These are phyloP conservation scores for Galerina marginata DNA, from an alignment of 768 basidiomycete genomes.

Conservation along the genomic window DNA sequence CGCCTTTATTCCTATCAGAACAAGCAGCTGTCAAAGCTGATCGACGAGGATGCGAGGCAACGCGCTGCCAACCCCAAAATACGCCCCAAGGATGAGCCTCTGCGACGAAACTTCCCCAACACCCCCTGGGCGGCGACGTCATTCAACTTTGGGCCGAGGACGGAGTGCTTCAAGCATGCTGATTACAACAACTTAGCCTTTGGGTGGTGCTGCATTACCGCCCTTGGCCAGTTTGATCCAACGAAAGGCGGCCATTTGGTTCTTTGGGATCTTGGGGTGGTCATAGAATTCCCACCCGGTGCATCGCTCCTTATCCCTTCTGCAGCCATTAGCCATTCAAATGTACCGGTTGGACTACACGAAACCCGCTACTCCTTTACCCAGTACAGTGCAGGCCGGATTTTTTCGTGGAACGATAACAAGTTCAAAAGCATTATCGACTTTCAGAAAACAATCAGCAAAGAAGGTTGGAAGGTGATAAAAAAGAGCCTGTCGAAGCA, in stretches of 20 bases:
- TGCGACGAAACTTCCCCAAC: background rate
- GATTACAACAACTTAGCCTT: conserved; percentile 36
- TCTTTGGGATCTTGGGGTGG: conserved; percentile 30
- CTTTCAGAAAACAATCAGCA: background rate
- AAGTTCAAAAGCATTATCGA: conserved; percentile 22
- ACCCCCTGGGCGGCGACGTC: conserved; percentile 2
- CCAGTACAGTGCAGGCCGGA: conserved; percentile 31
- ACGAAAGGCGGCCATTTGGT: conserved; percentile 37
- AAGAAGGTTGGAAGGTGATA: background rate
- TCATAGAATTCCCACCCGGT: conserved; percentile 28
- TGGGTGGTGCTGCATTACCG: conserved; percentile 32
- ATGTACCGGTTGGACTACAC: conserved; percentile 22
- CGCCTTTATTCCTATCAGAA: background rate
- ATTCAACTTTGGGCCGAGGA: conserved; percentile 10
- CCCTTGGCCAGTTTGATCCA: conserved; percentile 30
- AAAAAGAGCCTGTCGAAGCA: background rate
- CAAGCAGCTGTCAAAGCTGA: background rate
- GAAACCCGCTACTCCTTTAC: conserved; percentile 30
- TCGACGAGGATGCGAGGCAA: background rate
- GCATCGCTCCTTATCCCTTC: conserved; percentile 34
- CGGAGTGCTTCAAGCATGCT: conserved; percentile 21
- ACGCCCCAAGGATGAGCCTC: background rate
- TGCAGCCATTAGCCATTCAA: conserved; percentile 30
- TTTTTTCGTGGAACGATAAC: conserved; percentile 30
- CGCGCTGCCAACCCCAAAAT: background rate